Percentiles rank a stretch among this genome's conserved stretches.
Evolutionary conservation across 768 basidiomycete genomes (phyloP).

Genomic region (Melanogaster broomeanus): DNA sequence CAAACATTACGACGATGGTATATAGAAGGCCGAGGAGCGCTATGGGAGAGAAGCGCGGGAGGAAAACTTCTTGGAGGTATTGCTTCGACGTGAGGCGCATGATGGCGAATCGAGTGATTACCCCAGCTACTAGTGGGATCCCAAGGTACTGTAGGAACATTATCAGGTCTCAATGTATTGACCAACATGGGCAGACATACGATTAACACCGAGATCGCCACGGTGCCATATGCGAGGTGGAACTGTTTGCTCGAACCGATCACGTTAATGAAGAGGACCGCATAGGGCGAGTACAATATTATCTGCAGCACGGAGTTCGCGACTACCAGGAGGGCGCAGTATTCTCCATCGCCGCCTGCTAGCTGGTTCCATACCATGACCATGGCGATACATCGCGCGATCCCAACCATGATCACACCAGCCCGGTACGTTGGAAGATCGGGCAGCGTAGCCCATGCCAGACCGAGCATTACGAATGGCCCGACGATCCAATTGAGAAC

Average conservation of each 20-base stretch:
- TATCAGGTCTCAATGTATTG: not conserved
- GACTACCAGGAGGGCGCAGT: slow-evolving; percentile 80
- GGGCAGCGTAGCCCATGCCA: slow-evolving; percentile 85
- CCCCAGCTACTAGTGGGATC: slow-evolving; percentile 72
- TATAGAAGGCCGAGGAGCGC: slow-evolving; percentile 78
- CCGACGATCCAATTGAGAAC: slow-evolving; percentile 80
- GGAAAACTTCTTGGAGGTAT: slow-evolving; percentile 58
- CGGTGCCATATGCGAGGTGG: slow-evolving; percentile 55
- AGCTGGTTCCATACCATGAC: slow-evolving; percentile 84
- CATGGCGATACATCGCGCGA: slow-evolving; percentile 49
- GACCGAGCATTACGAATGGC: slow-evolving; percentile 80
- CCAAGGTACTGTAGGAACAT: slow-evolving; percentile 63
- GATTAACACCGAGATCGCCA: slow-evolving; percentile 70
- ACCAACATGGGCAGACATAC: slow-evolving; percentile 42
- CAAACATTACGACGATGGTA: slow-evolving; percentile 78
- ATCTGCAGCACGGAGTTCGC: slow-evolving; percentile 82
- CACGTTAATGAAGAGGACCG: slow-evolving; percentile 72
- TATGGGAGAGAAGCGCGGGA: slow-evolving; percentile 68
- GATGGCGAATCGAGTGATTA: slow-evolving; percentile 64
- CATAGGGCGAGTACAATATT: slow-evolving; percentile 64
- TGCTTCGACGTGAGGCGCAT: slow-evolving; percentile 44
- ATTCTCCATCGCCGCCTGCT: slow-evolving; percentile 65
- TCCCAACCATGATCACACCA: slow-evolving; percentile 82
- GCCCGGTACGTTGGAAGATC: slow-evolving; percentile 74
- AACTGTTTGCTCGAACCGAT: slow-evolving; percentile 48